Evolutionary conservation across 106 monocot genomes (phyloP).

Genomic region (Dactylorhiza incarnata): DNA sequence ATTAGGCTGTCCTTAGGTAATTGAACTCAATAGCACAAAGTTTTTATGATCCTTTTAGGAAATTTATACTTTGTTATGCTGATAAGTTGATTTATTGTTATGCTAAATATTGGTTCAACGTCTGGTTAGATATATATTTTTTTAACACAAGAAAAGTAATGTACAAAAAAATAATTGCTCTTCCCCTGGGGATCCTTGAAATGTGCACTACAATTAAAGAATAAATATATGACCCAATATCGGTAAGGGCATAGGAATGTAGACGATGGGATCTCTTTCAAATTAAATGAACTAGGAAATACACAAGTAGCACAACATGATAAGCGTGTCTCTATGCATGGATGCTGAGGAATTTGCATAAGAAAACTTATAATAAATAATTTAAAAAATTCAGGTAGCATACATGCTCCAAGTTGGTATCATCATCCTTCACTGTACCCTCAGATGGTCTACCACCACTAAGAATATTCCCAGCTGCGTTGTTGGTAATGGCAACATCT

Average conservation of each 20-base stretch:
- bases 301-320: neutral
- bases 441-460: conserved; percentile 17
- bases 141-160: too few relatives aligned
- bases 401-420: conserved; percentile 10
- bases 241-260: neutral
- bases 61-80: neutral
- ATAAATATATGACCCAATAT: neutral
- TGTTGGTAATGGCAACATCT: conserved; percentile 33
- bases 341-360: neutral
- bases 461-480: conserved; percentile 29
- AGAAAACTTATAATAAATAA: neutral
- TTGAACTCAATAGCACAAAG: neutral
- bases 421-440: conserved; percentile 15
- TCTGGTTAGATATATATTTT: neutral
- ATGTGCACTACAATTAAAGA: neutral
- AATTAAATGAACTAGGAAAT: neutral
- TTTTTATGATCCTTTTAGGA: neutral
- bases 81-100: neutral
- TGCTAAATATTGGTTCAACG: too few relatives aligned
- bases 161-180: neutral
- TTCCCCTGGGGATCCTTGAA: neutral
- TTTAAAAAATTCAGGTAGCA: neutral
- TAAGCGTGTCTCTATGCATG: neutral
- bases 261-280: neutral
- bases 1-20: too few relatives aligned